A percentile compares a stretch with the other conserved stretches of the same genome.
phyloP scores from a whole-genome alignment of 768 basidiomycete species.

The Leucocoprinus leucothites region DNA sequence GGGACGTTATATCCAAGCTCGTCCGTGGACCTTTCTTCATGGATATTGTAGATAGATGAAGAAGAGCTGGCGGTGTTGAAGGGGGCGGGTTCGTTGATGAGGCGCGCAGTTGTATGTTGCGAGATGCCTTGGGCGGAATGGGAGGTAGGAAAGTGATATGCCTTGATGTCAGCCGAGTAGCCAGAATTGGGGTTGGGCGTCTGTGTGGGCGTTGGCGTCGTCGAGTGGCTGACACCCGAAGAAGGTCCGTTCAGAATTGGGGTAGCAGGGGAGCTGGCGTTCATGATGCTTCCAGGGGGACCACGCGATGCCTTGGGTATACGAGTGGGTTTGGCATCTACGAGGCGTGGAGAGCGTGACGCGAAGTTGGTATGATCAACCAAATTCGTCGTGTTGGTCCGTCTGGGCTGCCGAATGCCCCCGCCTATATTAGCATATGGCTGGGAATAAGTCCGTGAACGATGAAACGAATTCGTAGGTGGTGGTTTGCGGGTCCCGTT shows the following conservation, averaged over 20 bases:
- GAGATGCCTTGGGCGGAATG: slow-evolving; percentile 28
- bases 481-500: slow-evolving; percentile 30
- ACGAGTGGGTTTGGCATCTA: slow-evolving; percentile 45
- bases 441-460: slow-evolving; percentile 64
- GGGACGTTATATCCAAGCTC: slow-evolving; percentile 19
- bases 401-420: slow-evolving; percentile 25
- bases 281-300: slow-evolving; percentile 6
- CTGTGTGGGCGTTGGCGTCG: slow-evolving; percentile 17
- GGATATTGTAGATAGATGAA: slow-evolving; percentile 27
- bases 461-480: slow-evolving; percentile 34
- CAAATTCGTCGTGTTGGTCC: not conserved
- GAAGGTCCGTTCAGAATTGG: not conserved
- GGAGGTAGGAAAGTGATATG: slow-evolving; percentile 17
- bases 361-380: slow-evolving; percentile 8
- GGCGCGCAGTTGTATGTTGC: slow-evolving; percentile 31
- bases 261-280: not conserved
- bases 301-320: slow-evolving; percentile 42
- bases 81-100: slow-evolving; percentile 65
- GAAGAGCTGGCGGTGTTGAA: slow-evolving; percentile 52
- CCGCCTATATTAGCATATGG: slow-evolving; percentile 37
- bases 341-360: slow-evolving; percentile 41
- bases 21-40: slow-evolving; percentile 16
- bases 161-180: not conserved
- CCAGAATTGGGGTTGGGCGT: slow-evolving; percentile 18
- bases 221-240: slow-evolving; percentile 19